Evolutionary conservation across 2,329 filamentous ascomycete species (phyloP).

Genomic region (Orbilia quercus): DNA sequence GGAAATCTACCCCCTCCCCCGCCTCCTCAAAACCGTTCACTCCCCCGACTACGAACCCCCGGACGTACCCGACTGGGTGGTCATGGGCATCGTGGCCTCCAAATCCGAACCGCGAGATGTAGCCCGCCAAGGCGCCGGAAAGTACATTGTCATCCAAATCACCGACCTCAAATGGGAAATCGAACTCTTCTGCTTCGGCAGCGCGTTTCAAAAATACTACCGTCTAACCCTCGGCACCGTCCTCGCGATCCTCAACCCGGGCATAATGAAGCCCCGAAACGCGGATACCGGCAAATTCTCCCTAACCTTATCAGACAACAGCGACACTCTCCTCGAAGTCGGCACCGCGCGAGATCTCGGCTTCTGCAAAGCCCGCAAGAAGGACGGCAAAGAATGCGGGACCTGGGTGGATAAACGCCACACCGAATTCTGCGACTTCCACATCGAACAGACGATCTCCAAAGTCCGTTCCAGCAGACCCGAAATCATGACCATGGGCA

Average conservation of each 20-base stretch:
- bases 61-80: conserved; percentile 85
- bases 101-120: conserved; percentile 83
- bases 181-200: conserved; percentile 90
- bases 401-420: conserved; percentile 88
- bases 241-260: conserved; percentile 90
- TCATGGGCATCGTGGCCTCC: conserved; percentile 85
- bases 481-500: conserved; percentile 79
- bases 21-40: conserved; percentile 83
- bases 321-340: conserved; percentile 87
- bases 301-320: conserved; percentile 78
- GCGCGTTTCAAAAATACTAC: conserved; percentile 92
- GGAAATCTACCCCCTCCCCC: conserved; percentile 79
- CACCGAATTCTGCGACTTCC: conserved; percentile 91
- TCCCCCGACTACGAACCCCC: conserved; percentile 83
- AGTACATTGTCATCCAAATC: conserved; percentile 91
- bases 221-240: conserved; percentile 92
- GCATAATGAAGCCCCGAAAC: conserved; percentile 81
- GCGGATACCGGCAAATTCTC: conserved; percentile 85
- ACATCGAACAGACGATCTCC: conserved; percentile 82
- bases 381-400: conserved; percentile 82
- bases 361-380: conserved; percentile 85
- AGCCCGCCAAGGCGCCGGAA: conserved; percentile 73
- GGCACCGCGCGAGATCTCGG: conserved; percentile 85
- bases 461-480: conserved; percentile 76
- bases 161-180: conserved; percentile 91